Conservation (phyloP, 2,329 filamentous ascomycete genomes). For the Aspergillus jensenii region DNA sequence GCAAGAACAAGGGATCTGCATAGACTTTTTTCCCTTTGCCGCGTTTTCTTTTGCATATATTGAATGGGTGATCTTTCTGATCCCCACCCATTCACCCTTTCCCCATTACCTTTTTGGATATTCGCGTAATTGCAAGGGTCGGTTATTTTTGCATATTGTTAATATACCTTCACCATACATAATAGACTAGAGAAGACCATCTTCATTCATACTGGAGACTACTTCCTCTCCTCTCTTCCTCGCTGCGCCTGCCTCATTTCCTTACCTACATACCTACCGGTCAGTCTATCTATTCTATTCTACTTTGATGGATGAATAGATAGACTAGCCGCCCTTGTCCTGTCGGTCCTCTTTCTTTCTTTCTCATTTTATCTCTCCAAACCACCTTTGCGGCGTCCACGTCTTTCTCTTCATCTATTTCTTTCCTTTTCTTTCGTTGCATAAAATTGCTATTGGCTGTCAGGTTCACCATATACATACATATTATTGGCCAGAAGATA, state of each 20-base stretch:
- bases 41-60: neutral
- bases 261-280: neutral
- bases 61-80: neutral
- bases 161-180: slow-evolving; percentile 1
- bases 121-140: neutral
- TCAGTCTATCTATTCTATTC: neutral
- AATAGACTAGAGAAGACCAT: slow-evolving; percentile 4
- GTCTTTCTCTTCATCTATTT: neutral
- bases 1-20: slow-evolving; percentile 22
- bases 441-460: neutral
- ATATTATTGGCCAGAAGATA: too few species aligned
- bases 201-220: neutral
- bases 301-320: neutral
- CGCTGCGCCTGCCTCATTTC: neutral
- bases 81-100: neutral
- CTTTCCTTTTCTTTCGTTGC: neutral
- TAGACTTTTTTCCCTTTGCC: neutral
- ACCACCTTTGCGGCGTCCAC: too few species aligned
- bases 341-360: neutral
- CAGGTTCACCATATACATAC: neutral
- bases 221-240: neutral
- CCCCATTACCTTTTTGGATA: neutral
- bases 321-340: neutral
- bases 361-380: neutral
- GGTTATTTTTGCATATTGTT: neutral